Base-by-base conservation (phyloP, 2,329 filamentous ascomycete species). In the Harringtonia aguacate region DNA sequence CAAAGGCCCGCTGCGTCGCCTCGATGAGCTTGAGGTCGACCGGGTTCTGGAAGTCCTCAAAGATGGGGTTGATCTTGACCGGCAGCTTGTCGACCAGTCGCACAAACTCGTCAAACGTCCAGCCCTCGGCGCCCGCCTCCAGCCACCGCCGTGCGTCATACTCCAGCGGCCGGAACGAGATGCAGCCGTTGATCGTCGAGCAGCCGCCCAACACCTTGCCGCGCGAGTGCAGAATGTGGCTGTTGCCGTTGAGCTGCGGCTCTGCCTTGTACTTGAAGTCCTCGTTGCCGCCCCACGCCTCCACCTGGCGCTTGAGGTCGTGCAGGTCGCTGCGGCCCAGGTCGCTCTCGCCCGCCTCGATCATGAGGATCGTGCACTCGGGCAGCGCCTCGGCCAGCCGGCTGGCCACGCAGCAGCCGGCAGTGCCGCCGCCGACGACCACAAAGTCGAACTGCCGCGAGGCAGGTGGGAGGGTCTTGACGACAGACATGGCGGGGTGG, bases 41-140 rank as follows among this genome's bases (percentile, higher is more conserved):
- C 6, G 61, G 53, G 48, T 71, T 75, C 1, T 69, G 53, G 10
- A 61, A 59, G 4, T 59, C 55, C 46, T 79, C 72, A 44, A 80
- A 74, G 49, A 76, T 69, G 55, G 77, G 80, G 17, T 66, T 76
- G 0, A 65, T 71, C n/a, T 65, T 64, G 62, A 78, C 78, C 49
- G 67, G 64, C 8, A 79, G 61, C 50, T 78, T 79, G 8, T 65
- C 61, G 4, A 67, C 61, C 33, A 64, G 60, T n/a, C n/a, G n/a
- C n/a, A n/a, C n/a, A n/a, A n/a, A n/a, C 9, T 56, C 61, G 2
- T 76, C 66, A 70, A 73, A 80, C 0, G 62, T 77, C 77, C 77
- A 82, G 39, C 73, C 67, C 52, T 84, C 77, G 7, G 84, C 85
- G 39, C 84, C 83, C 29, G 73, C 74, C 59, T 84, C 84, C n/a